phyloP scores from a whole-genome alignment of 2,329 filamentous ascomycete species.

The Thelonectria blattea region DNA sequence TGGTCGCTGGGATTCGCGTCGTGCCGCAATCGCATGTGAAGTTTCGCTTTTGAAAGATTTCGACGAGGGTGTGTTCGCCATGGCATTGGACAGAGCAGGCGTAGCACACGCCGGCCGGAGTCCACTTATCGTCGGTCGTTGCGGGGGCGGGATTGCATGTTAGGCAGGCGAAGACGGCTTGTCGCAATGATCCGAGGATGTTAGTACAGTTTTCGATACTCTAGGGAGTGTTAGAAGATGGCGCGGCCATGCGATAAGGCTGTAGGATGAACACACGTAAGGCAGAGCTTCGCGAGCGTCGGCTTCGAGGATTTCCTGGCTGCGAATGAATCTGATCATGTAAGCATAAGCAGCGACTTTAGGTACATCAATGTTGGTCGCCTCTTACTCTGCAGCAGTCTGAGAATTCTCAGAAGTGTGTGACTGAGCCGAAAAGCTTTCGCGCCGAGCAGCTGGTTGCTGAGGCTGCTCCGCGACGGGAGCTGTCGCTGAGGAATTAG shows the following conservation, averaged over 20 bases:
- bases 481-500: conserved; percentile 37
- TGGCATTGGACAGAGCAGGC: conserved; percentile 97
- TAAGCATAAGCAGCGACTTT: conserved; percentile 1
- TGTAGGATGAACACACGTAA: conserved; percentile 67
- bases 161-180: conserved; percentile 89
- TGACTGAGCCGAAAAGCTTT: conserved; percentile 65
- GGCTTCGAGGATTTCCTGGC: conserved; percentile 88
- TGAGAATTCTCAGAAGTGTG: conserved; percentile 67
- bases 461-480: conserved; percentile 32
- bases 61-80: conserved; percentile 91
- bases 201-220: conserved; percentile 95
- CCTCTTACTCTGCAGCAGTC: conserved; percentile 70
- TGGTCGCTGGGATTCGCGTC: conserved; percentile 72
- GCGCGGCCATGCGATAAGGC: neutral
- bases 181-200: conserved; percentile 84
- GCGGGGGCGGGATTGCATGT: conserved; percentile 87
- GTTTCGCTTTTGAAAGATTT: conserved; percentile 94
- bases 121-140: conserved; percentile 57
- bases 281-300: conserved; percentile 95
- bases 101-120: conserved; percentile 86
- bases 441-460: conserved; percentile 47
- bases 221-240: conserved; percentile 51
- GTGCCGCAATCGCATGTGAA: conserved; percentile 98
- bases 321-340: conserved; percentile 76
- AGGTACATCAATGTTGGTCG: neutral